Base-by-base conservation (phyloP, 164 flowering plant genomes). In the Kalanchoe fedtschenkoi region DNA sequence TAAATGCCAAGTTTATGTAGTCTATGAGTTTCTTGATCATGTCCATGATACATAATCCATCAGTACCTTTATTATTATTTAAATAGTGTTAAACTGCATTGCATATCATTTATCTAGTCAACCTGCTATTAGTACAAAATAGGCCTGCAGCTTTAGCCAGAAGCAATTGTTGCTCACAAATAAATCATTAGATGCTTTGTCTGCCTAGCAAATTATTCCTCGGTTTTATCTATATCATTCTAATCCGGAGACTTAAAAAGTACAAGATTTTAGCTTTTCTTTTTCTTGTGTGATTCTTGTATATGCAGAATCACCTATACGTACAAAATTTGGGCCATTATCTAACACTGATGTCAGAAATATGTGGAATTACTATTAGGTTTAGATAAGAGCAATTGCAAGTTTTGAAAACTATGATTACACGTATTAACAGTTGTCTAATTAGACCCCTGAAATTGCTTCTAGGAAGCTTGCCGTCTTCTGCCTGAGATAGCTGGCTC, bases 401-500 rank as follows among this genome's bases (percentile, higher is more conserved):
- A 26, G 56, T 51, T 51, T 11, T n/a, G n/a, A 5, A 26, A 51
- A 6, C 10, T 4, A 2, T 0, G 13, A 11, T 51, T 11, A 26
- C 56, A 24, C n/a, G n/a, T n/a, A n/a, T n/a, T n/a, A n/a, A n/a
- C n/a, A n/a, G n/a, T n/a, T n/a, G n/a, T n/a, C n/a, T n/a, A n/a
- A n/a, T n/a, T n/a, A n/a, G n/a, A n/a, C n/a, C n/a, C n/a, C 30
- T 46, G 33, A 39, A 11, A n/a, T n/a, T 33, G 65, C 68, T 38
- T 44, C 30, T 75, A 95, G 99, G 96, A 91, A 80, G 96, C 96
- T 59, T 84, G 83, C 60, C 71, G 68, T 59, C 81, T 95, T 70
- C 96, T 95, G 62, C 97, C 97, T 42, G 95, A 91, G 72, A 81
- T 95, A 47, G 77, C 89, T 42, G 76, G 86, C 69, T 82, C 93